Base-by-base conservation (phyloP, 2,329 filamentous ascomycete species). In the Hypoxylon sp. region DNA sequence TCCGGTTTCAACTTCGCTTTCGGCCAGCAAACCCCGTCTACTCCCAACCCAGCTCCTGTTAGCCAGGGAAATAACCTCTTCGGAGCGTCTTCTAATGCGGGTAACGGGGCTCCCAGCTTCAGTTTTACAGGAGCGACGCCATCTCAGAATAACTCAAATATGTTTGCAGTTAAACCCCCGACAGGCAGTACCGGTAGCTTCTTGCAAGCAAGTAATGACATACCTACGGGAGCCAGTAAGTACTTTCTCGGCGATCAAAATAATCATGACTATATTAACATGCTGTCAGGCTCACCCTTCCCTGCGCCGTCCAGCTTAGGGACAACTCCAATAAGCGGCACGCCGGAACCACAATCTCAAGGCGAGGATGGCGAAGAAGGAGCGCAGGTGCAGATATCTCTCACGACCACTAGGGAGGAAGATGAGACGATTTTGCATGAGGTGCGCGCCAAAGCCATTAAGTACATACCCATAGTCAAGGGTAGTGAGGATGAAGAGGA, bases 391-490 rank as follows among this genome's bases (percentile, higher is more conserved):
- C 90, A 93, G 78, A 86, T 93, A 70, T 90, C 91, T 75, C 85
- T 95, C 73, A 89, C 89, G 57, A 84, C 87, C 70, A 87, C 89
- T 43, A 90, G 90, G 23, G 91, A 94, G 77, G 90, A 92, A 76
- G 86, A 93, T 63, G 93, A 96, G 77, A 85, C 88, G 32, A 82
- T 90, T 38, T 77, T 94, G 19, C 86, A 91, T 77, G 90, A 95
- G 75, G 85, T 91, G 13, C 87, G 90, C 23, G 89, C 90, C 48
- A 93, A 93, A 78, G 90, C 88, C 11, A 80, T 90, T 69, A 90
- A 91, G 77, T 87, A 89, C 73, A 80, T 84, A 43, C 79, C 82
- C 13, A 80, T 82, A 6, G 79, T 80, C 5, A 78, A 80, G n/a
- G 80, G 81, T 7, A 80, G 76, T 21, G 84, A 85, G 13, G 79